Conservation (phyloP, 2,329 filamentous ascomycete species). For the Westerdykella aurantiaca region DNA sequence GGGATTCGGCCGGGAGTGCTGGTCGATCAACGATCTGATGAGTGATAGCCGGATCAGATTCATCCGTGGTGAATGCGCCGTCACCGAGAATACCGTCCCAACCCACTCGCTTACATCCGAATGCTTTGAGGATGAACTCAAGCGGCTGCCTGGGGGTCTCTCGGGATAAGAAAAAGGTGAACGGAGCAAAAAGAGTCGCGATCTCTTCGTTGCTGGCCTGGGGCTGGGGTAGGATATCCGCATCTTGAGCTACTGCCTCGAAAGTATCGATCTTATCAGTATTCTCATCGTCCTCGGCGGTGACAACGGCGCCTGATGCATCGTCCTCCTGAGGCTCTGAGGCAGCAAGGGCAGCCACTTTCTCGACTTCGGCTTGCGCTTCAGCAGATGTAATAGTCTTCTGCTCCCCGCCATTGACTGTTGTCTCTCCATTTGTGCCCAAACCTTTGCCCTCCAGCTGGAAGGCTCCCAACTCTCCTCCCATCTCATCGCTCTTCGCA, state of each 20-base stretch:
- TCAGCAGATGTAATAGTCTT: constrained; percentile 33
- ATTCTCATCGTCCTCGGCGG: constrained; percentile 30
- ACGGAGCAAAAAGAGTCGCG: constrained; percentile 75
- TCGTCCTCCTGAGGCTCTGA: constrained; percentile 33
- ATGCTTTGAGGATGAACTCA: constrained; percentile 88
- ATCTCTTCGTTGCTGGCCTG: constrained; percentile 59
- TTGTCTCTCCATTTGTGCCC: constrained; percentile 20
- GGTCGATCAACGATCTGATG: constrained; percentile 95
- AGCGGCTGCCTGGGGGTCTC: constrained; percentile 86
- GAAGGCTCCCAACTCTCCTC: constrained; percentile 85
- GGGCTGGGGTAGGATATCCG: constrained; percentile 81
- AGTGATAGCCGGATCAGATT: constrained; percentile 81
- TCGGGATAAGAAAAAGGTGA: constrained; percentile 87
- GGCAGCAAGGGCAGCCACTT: constrained; percentile 33
- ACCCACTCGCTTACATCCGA: constrained; percentile 91
- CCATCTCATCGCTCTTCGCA: constrained; percentile 75
- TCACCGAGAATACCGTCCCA: constrained; percentile 91
- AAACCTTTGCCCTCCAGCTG: constrained; percentile 72
- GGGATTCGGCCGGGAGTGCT: constrained; percentile 46
- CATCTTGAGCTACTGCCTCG: constrained; percentile 73
- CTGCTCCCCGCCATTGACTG: constrained; percentile 20
- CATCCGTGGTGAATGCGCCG: constrained; percentile 85
- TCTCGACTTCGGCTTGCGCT: constrained; percentile 47
- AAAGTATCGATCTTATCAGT: constrained; percentile 75
- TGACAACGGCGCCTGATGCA: constrained; percentile 25